Conservation (phyloP, 2,329 filamentous ascomycete genomes). For the Penicillium sp. region DNA sequence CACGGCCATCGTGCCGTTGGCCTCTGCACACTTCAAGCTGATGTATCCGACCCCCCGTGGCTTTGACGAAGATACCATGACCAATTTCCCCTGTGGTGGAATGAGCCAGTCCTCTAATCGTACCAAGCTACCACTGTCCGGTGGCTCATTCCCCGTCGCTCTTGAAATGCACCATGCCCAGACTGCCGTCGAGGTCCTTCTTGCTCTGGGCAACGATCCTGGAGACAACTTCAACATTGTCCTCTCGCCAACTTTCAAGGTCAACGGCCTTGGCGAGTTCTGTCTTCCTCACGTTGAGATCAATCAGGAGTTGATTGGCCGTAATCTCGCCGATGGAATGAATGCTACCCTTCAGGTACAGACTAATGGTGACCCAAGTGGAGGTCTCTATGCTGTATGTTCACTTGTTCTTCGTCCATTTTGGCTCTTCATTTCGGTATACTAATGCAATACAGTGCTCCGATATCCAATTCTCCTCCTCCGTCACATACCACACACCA, state of each 20-base stretch:
- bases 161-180: constrained; percentile 53
- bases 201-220: constrained; percentile 52
- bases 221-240: constrained; percentile 66
- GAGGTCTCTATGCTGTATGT: constrained; percentile 65
- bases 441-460: constrained; percentile 55
- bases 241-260: constrained; percentile 59
- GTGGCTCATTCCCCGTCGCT: constrained; percentile 48
- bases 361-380: constrained; percentile 56
- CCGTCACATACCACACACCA: constrained; percentile 44
- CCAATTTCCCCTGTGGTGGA: constrained; percentile 52
- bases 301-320: constrained; percentile 27
- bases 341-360: constrained; percentile 68
- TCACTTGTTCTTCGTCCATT: background rate
- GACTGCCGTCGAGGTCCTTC: constrained; percentile 52
- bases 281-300: constrained; percentile 60
- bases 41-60: constrained; percentile 53
- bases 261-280: constrained; percentile 61
- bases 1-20: constrained; percentile 44
- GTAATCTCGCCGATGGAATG: constrained; percentile 58
- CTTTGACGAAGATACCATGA: constrained; percentile 47
- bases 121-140: constrained; percentile 50
- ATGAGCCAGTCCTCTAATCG: constrained; percentile 46
- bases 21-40: constrained; percentile 57
- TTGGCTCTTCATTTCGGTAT: background rate
- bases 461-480: constrained; percentile 65